phyloP scores from a whole-genome alignment of 352 stramenopile genomes.

The Globisporangium spiculum region DNA sequence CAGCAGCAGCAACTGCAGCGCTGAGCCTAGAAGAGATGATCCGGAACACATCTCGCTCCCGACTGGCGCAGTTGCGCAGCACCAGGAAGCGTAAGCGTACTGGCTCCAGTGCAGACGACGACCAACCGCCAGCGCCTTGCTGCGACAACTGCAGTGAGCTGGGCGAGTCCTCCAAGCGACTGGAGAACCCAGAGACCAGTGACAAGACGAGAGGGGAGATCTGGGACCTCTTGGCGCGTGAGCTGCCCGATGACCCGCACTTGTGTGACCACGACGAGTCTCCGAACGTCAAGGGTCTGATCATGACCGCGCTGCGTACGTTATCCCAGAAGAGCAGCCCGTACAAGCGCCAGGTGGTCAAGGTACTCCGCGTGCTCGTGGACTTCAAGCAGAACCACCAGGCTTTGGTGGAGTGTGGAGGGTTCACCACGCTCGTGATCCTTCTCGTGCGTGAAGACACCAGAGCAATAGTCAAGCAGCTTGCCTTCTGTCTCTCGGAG shows the following conservation, averaged over 20 bases:
- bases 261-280: background rate
- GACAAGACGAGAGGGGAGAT: background rate
- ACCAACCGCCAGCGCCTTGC: background rate
- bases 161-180: background rate
- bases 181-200: background rate
- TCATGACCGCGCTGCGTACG: background rate
- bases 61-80: too few relatives aligned
- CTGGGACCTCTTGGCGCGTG: background rate
- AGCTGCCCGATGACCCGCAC: background rate
- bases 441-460: background rate
- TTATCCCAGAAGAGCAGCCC: background rate
- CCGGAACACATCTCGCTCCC: background rate
- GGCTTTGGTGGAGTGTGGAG: background rate
- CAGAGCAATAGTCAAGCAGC: background rate
- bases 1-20: background rate
- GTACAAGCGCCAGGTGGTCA: background rate
- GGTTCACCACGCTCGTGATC: background rate
- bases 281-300: background rate
- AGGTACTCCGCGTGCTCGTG: conserved; percentile 3
- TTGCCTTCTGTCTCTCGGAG: background rate
- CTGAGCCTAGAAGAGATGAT: background rate
- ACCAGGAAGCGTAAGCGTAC: background rate
- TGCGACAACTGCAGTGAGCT: background rate
- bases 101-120: background rate
- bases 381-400: background rate